Evolutionary conservation across 2,329 filamentous ascomycete genomes (phyloP).

Genomic region (Neofusicoccum sp.): DNA sequence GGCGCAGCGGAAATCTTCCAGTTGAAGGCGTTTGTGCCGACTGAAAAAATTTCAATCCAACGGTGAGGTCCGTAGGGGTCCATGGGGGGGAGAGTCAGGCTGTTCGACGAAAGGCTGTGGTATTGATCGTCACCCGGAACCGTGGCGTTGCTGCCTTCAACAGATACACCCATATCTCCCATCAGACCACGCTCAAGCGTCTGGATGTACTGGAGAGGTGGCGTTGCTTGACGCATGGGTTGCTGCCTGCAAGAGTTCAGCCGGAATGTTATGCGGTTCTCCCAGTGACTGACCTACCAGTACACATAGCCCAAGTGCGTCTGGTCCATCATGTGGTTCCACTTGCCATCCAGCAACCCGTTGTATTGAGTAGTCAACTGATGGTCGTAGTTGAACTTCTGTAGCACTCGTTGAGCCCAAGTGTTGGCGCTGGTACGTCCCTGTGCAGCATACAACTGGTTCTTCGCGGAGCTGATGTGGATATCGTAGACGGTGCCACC

Average conservation of each 20-base stretch:
- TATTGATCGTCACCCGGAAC: constrained; percentile 68
- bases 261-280: background rate
- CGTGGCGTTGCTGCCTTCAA: constrained; percentile 68
- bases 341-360: constrained; percentile 40
- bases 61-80: constrained; percentile 35
- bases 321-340: constrained; percentile 44
- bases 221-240: constrained; percentile 70
- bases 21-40: constrained; percentile 34
- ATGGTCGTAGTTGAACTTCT: constrained; percentile 41
- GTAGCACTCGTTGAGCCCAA: constrained; percentile 40
- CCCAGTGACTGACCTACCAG: constrained; percentile 55
- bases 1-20: constrained; percentile 42
- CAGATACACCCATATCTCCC: constrained; percentile 64
- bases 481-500: constrained; percentile 60
- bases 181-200: constrained; percentile 59
- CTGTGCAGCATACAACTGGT: constrained; percentile 40
- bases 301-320: constrained; percentile 45
- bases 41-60: constrained; percentile 41
- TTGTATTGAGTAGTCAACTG: constrained; percentile 40
- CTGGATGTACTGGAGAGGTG: constrained; percentile 63
- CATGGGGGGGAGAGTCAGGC: constrained; percentile 34
- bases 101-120: constrained; percentile 52
- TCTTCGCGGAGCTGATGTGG: constrained; percentile 40
- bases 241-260: constrained; percentile 64
- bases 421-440: constrained; percentile 42